phyloP scores from a whole-genome alignment of 2,329 filamentous ascomycete genomes.

The Penicillium thymicola region DNA sequence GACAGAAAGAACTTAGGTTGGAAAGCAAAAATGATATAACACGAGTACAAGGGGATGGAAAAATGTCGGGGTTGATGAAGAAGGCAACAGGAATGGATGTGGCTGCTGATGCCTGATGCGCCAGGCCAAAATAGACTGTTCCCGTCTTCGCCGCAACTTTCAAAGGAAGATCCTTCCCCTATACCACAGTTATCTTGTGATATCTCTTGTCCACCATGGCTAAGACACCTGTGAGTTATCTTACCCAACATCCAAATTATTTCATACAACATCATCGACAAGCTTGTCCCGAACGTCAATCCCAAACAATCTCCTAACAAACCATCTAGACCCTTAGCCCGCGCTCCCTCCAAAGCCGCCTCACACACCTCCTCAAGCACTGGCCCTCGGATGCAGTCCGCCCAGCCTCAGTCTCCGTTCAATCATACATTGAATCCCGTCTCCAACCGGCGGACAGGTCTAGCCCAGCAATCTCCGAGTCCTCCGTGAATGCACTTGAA shows the following conservation, averaged over 20 bases:
- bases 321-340: constrained; percentile 23
- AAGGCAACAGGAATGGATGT: constrained; percentile 25
- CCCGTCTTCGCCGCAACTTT: constrained; percentile 3
- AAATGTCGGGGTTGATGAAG: constrained; percentile 17
- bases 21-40: constrained; percentile 16
- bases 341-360: constrained; percentile 34
- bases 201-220: constrained; percentile 20
- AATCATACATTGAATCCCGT: constrained; percentile 39
- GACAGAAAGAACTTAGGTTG: constrained; percentile 9
- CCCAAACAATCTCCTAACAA: constrained; percentile 5
- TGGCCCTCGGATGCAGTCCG: constrained; percentile 47
- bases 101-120: constrained; percentile 20
- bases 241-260: background rate
- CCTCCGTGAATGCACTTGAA: constrained; percentile 56
- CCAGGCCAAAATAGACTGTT: constrained; percentile 8
- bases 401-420: constrained; percentile 45
- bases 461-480: constrained; percentile 27
- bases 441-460: constrained; percentile 21
- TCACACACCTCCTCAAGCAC: constrained; percentile 42
- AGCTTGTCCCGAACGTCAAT: background rate
- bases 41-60: constrained; percentile 19
- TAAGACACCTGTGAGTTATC: constrained; percentile 21
- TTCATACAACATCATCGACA: background rate
- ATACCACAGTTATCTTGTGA: background rate
- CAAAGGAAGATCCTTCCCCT: background rate